Conservation (phyloP, 2,329 filamentous ascomycete genomes). For the Endoconidiophora laricicola region DNA sequence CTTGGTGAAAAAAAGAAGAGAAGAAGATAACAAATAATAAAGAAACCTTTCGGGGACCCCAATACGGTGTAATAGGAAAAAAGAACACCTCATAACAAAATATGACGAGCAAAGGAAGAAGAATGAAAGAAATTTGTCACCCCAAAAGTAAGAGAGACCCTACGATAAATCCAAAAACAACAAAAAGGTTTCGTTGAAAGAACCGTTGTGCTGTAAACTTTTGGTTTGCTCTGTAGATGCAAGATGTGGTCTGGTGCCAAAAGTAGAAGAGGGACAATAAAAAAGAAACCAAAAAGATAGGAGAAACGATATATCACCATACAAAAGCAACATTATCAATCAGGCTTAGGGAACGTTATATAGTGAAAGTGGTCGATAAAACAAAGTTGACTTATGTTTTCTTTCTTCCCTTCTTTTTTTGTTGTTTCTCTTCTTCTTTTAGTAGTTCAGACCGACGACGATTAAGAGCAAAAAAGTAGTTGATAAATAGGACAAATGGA, state of each 20-base stretch:
- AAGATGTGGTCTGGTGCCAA: background rate
- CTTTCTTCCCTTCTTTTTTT: background rate
- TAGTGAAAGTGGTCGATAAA: too few species aligned
- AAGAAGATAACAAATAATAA: slow-evolving; percentile 5
- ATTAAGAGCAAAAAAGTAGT: slow-evolving; percentile 10
- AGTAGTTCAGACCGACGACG: too few species aligned
- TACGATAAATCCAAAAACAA: background rate
- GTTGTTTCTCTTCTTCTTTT: too few species aligned
- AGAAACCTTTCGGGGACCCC: slow-evolving; percentile 14
- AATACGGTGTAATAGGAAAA: slow-evolving; percentile 11
- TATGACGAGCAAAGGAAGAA: slow-evolving; percentile 16
- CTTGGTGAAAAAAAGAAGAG: background rate
- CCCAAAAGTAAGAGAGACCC: slow-evolving; percentile 6
- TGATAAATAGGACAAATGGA: slow-evolving; percentile 21
- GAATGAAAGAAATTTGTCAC: background rate
- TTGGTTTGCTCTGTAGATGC: slow-evolving; percentile 14
- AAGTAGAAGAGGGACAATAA: too few species aligned
- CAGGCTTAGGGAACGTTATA: background rate
- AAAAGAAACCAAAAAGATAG: too few species aligned
- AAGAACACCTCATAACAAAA: slow-evolving; percentile 17
- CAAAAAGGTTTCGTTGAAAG: slow-evolving; percentile 27
- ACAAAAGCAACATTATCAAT: background rate
- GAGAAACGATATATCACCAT: too few species aligned
- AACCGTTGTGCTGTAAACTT: slow-evolving; percentile 27
- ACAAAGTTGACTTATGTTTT: background rate